Base-by-base conservation (phyloP, 2,329 filamentous ascomycete genomes). In the Nemania bipapillata region DNA sequence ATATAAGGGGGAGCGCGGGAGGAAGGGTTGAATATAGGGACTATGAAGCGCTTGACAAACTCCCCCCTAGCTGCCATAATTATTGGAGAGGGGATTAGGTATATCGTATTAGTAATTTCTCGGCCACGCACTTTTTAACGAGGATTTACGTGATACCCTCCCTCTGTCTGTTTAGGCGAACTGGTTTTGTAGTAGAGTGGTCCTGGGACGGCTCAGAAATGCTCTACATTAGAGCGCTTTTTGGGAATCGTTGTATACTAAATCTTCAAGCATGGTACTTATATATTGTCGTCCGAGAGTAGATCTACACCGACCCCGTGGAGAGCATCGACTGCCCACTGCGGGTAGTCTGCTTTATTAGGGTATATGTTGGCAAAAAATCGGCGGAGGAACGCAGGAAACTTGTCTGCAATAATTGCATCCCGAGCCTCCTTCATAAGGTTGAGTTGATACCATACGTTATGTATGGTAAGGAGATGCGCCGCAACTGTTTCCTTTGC, bases 401-500 rank as follows among this genome's bases (percentile, higher is more conserved):
- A 98, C 59, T 84, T 81, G 77, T 97, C 94, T 69, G 91, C 91
- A 7, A 97, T 82, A 70, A 98, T 93, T 17, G 96, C 90, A 70
- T 92, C 85, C 68, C 95, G 87, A 12, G 89, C 87, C 68, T 87
- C 83, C 22, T 86, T 84, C 94, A 98, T 97, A 74, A 99, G 83
- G 68, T 91, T 87, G 62, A 99, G 85, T 78, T 97, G 89, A 77
- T 97, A 97, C 83, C 94, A 93, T 28, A 99, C 93, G 77, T 99
- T 99, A 80, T 99, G 96, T 77, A 98, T 93, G 0, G 93, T 97
- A 63, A 99, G 83, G 26, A 93, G 83, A 78, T 89, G 86, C 17
- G 96, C 96, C 7, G 95, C 93, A 1, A 93, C 94, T 0, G 96
- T 99, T 84, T 99, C 96, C 82, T 99, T 99, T 30, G 91, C 91